phyloP scores from a whole-genome alignment of 805 yeast species.

The Candida insectalens region DNA sequence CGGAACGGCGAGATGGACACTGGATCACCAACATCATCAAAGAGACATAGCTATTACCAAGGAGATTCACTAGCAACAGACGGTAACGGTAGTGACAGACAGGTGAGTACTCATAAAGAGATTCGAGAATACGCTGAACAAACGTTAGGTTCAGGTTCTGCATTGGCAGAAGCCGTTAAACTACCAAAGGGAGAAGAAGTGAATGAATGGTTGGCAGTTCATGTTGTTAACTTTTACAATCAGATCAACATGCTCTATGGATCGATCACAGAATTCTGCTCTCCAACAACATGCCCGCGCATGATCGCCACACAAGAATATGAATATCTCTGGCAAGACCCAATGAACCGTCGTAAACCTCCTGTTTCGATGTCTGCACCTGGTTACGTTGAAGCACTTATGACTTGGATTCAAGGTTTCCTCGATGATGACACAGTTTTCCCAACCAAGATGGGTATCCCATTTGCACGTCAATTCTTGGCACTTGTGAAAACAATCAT shows the following conservation, averaged over 20 bases:
- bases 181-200: constrained; percentile 87
- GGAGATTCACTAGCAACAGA: neutral
- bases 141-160: constrained; percentile 87
- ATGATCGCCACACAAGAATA: constrained; percentile 98
- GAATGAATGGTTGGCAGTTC: constrained; percentile 94
- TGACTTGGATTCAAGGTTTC: constrained; percentile 92
- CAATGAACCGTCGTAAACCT: constrained; percentile 42
- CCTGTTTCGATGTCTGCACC: constrained; percentile 92
- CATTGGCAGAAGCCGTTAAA: constrained; percentile 85
- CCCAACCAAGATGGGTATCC: constrained; percentile 86
- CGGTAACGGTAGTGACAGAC: constrained; percentile 9
- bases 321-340: constrained; percentile 95
- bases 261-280: constrained; percentile 91
- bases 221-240: constrained; percentile 94
- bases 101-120: constrained; percentile 44
- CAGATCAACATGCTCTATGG: constrained; percentile 96
- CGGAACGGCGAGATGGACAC: constrained; percentile 20
- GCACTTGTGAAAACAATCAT: constrained; percentile 75
- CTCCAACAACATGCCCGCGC: constrained; percentile 88
- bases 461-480: constrained; percentile 79
- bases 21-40: constrained; percentile 14
- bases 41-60: constrained; percentile 5
- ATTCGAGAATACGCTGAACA: constrained; percentile 87
- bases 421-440: constrained; percentile 85
- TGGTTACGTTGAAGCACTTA: constrained; percentile 83